Conservation (phyloP, 257 asterid genomes). For the Gentiana straminea region DNA sequence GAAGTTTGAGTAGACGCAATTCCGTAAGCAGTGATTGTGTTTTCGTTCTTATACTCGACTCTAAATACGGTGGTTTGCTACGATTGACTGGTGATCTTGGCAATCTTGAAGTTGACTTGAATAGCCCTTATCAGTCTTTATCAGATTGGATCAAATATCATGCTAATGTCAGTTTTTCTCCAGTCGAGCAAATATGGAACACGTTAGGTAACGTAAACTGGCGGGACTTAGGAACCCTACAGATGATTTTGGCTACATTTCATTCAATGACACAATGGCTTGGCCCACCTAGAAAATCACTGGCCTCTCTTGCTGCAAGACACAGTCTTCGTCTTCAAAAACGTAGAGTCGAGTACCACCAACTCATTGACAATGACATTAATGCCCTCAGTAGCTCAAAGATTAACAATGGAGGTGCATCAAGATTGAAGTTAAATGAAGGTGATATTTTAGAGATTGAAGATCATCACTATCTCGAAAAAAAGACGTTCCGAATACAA, state of each 20-base stretch:
- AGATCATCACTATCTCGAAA: slow-evolving; percentile 43
- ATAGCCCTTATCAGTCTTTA: slow-evolving; percentile 51
- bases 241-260: slow-evolving; percentile 54
- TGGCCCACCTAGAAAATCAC: slow-evolving; percentile 74
- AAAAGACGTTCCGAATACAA: slow-evolving; percentile 41
- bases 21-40: slow-evolving; percentile 37
- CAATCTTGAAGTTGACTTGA: slow-evolving; percentile 49
- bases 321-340: slow-evolving; percentile 70
- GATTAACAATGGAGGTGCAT: slow-evolving; percentile 24
- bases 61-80: slow-evolving; percentile 61
- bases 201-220: slow-evolving; percentile 80
- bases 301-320: slow-evolving; percentile 56
- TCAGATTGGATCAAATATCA: slow-evolving; percentile 63
- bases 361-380: slow-evolving; percentile 23
- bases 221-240: slow-evolving; percentile 72
- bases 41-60: slow-evolving; percentile 48
- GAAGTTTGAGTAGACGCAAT: slow-evolving; percentile 41
- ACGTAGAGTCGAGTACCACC: slow-evolving; percentile 44
- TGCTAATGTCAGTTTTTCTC: slow-evolving; percentile 52
- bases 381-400: slow-evolving; percentile 21
- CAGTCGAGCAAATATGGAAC: slow-evolving; percentile 65
- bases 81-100: slow-evolving; percentile 64
- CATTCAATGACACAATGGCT: slow-evolving; percentile 52
- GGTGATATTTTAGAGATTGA: slow-evolving; percentile 57
- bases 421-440: slow-evolving; percentile 27